These are phyloP conservation scores for Tympanopsis confertula DNA, from an alignment of 2,329 filamentous ascomycete species.

Conservation along the genomic window DNA sequence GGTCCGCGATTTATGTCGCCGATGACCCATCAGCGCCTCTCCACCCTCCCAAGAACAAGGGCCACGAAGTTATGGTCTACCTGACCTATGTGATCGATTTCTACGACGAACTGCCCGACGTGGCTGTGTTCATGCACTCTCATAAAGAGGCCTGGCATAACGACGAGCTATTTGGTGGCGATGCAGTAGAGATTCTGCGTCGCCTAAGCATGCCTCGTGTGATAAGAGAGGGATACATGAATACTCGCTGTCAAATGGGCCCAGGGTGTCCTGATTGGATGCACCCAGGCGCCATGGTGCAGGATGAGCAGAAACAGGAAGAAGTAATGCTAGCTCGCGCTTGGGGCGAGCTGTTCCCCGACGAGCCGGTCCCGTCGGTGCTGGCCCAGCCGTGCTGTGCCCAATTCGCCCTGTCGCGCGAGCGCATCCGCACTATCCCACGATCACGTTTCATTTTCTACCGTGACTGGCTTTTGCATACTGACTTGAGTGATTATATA, in stretches of 20 bases:
- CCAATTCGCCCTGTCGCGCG: slow-evolving; percentile 48
- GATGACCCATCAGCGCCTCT: slow-evolving; percentile 17
- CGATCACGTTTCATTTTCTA: slow-evolving; percentile 40
- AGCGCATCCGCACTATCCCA: slow-evolving; percentile 40
- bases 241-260: slow-evolving; percentile 42
- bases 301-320: slow-evolving; percentile 29
- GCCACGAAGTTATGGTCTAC: slow-evolving; percentile 48
- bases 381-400: slow-evolving; percentile 52
- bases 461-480: slow-evolving; percentile 49
- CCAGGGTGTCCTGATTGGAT: slow-evolving; percentile 49
- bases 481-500: slow-evolving; percentile 38
- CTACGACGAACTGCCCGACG: slow-evolving; percentile 45
- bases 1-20: slow-evolving; percentile 8
- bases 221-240: slow-evolving; percentile 42
- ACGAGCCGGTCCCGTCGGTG: slow-evolving; percentile 24
- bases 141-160: slow-evolving; percentile 42
- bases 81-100: slow-evolving; percentile 50
- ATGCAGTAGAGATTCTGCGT: slow-evolving; percentile 34
- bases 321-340: slow-evolving; percentile 29
- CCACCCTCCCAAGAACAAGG: slow-evolving; percentile 44
- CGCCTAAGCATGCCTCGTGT: slow-evolving; percentile 37
- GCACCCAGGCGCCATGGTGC: slow-evolving; percentile 26
- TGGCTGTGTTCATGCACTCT: slow-evolving; percentile 44
- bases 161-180: slow-evolving; percentile 35
- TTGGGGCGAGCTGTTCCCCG: slow-evolving; percentile 33